Evolutionary conservation across 495 filamentous ascomycete species (phyloP).

Genomic region (Parachaetomium inaequale): DNA sequence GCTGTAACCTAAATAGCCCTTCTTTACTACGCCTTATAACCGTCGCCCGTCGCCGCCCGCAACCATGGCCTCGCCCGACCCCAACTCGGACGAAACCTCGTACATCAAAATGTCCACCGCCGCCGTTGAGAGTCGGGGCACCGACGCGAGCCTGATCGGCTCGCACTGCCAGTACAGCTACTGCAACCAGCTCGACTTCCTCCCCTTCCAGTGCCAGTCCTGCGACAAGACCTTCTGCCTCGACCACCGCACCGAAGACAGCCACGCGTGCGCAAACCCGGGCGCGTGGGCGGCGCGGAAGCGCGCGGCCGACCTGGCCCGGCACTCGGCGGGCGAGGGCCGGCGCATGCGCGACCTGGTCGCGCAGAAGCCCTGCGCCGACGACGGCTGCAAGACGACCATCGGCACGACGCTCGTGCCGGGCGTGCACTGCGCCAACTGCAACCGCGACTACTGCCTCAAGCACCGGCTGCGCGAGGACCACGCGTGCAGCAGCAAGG

Average conservation of each 20-base stretch:
- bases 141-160: constrained; percentile 79
- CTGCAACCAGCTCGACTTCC: constrained; percentile 94
- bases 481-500: constrained; percentile 70
- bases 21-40: constrained; percentile 1
- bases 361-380: constrained; percentile 58
- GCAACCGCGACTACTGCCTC: constrained; percentile 85
- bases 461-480: constrained; percentile 84
- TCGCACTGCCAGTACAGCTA: constrained; percentile 85
- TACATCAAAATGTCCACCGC: constrained; percentile 50
- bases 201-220: constrained; percentile 91
- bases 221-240: constrained; percentile 85
- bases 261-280: constrained; percentile 74
- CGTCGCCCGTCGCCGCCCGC: constrained; percentile 8
- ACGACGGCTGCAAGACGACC: constrained; percentile 72
- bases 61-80: constrained; percentile 42
- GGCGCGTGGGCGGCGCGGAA: constrained; percentile 81
- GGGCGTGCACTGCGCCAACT: constrained; percentile 74
- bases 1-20: constrained; percentile 2
- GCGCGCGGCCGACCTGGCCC: constrained; percentile 52
- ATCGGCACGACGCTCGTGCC: constrained; percentile 76
- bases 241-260: constrained; percentile 84
- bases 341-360: constrained; percentile 43
- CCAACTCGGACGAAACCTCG: constrained; percentile 40
- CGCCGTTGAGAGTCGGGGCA: constrained; percentile 63
- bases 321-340: constrained; percentile 44